Evolutionary conservation across 2,329 filamentous ascomycete species (phyloP).

Genomic region (Chaetomium sp.): DNA sequence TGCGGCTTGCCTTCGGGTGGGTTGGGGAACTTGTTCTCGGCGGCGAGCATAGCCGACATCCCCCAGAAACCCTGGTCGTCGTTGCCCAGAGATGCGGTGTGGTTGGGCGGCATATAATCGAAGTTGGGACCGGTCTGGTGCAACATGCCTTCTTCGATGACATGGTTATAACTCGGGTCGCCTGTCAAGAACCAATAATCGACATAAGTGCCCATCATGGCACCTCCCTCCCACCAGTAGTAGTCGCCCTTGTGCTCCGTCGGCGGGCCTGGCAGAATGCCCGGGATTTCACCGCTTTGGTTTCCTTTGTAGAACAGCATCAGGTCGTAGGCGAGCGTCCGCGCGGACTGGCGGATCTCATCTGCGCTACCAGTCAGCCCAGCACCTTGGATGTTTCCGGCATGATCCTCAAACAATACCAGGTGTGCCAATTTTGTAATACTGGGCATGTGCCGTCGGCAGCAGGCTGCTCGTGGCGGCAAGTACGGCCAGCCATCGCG

Average conservation of each 20-base stretch:
- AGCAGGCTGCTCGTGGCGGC: constrained; percentile 27
- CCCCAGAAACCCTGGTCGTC: constrained; percentile 75
- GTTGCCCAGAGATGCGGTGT: constrained; percentile 61
- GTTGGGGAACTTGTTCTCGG: constrained; percentile 65
- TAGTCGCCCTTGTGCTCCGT: constrained; percentile 53
- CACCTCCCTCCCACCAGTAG: constrained; percentile 76
- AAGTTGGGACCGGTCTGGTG: constrained; percentile 58
- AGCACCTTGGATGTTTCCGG: neutral
- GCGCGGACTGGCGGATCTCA: constrained; percentile 33
- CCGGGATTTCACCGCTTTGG: constrained; percentile 53
- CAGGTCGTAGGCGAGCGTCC: constrained; percentile 35
- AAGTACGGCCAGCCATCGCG: constrained; percentile 29
- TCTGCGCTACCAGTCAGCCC: constrained; percentile 29
- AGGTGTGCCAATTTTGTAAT: constrained; percentile 32
- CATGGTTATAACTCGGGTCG: constrained; percentile 63
- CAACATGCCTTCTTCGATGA: constrained; percentile 58
- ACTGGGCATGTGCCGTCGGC: constrained; percentile 26
- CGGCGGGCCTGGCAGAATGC: constrained; percentile 60
- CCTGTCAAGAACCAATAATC: constrained; percentile 72
- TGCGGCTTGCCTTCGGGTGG: constrained; percentile 56
- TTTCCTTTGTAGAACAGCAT: constrained; percentile 37
- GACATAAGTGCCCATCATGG: constrained; percentile 68
- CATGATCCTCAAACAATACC: constrained; percentile 22
- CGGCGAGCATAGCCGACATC: constrained; percentile 67
- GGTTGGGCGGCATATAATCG: constrained; percentile 63